Conservation (phyloP, 1,284 basidiomycete species). For the Ceratobasidium sp. region DNA sequence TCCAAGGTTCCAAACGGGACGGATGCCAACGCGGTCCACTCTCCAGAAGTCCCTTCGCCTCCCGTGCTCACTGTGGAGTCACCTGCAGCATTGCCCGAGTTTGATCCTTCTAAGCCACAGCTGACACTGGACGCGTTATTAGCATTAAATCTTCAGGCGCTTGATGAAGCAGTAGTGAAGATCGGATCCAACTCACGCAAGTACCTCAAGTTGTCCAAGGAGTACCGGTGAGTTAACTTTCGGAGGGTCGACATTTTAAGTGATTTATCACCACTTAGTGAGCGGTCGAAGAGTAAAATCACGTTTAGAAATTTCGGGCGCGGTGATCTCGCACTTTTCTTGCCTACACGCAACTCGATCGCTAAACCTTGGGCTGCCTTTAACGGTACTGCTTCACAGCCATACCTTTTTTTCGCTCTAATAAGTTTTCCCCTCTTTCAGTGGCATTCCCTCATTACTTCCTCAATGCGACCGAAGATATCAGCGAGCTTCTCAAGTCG, state of each 20-base stretch:
- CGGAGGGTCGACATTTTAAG: background rate
- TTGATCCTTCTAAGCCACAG: constrained; percentile 73
- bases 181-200: constrained; percentile 87
- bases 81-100: constrained; percentile 28
- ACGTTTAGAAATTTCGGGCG: constrained; percentile 91
- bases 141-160: constrained; percentile 81
- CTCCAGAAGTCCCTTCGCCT: constrained; percentile 19
- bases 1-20: constrained; percentile 29
- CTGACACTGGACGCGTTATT: constrained; percentile 70
- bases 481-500: constrained; percentile 83
- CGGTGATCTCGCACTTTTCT: constrained; percentile 92
- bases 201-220: constrained; percentile 95
- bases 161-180: constrained; percentile 79
- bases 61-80: constrained; percentile 12
- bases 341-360: constrained; percentile 92
- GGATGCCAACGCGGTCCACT: constrained; percentile 20
- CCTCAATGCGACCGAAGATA: constrained; percentile 80
- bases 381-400: constrained; percentile 62
- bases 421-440: constrained; percentile 50
- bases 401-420: background rate
- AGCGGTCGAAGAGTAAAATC: constrained; percentile 90
- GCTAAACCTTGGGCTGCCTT: constrained; percentile 97
- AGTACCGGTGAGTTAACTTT: constrained; percentile 63
- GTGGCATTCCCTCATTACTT: constrained; percentile 98
- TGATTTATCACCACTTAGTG: constrained; percentile 50